phyloP scores from a whole-genome alignment of 441 rosid species.

The Bruguiera hainesii region DNA sequence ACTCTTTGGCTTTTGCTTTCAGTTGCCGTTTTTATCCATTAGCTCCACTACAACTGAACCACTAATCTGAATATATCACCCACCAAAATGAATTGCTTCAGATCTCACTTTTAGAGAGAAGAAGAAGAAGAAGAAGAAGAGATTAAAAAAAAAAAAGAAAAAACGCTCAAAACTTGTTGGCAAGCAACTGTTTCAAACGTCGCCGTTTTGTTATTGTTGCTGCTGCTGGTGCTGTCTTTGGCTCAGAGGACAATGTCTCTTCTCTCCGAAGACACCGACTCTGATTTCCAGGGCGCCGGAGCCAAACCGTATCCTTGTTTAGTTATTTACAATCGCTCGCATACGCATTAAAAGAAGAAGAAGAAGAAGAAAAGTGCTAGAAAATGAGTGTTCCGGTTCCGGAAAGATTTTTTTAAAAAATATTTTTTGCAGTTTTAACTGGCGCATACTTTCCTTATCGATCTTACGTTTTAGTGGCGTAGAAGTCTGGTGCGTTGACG shows the following conservation, averaged over 20 bases:
- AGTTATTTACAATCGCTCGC: neutral
- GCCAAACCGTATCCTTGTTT: constrained; percentile 47
- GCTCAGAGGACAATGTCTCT: constrained; percentile 33
- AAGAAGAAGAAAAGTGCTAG: neutral
- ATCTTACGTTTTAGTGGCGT: constrained; percentile 45
- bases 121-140: too few species aligned
- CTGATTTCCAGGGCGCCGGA: constrained; percentile 60
- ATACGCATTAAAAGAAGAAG: neutral
- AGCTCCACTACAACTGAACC: too few species aligned
- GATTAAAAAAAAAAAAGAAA: too few species aligned
- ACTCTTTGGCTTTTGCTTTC: too few species aligned
- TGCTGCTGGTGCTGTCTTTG: too few species aligned
- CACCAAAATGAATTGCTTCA: too few species aligned
- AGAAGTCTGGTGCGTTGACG: constrained; percentile 78
- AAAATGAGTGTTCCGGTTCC: neutral
- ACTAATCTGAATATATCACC: too few species aligned
- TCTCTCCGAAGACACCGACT: constrained; percentile 41
- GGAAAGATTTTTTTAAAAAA: neutral
- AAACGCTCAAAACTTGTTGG: too few species aligned
- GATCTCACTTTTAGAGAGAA: too few species aligned
- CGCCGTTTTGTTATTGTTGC: too few species aligned
- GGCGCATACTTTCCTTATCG: constrained; percentile 14
- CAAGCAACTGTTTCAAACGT: too few species aligned
- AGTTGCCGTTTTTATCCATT: too few species aligned
- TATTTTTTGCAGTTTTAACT: neutral